Percentiles rank a stretch among this genome's conserved stretches.
phyloP scores from a whole-genome alignment of 2,329 filamentous ascomycete species.

The Xylariales sp. region DNA sequence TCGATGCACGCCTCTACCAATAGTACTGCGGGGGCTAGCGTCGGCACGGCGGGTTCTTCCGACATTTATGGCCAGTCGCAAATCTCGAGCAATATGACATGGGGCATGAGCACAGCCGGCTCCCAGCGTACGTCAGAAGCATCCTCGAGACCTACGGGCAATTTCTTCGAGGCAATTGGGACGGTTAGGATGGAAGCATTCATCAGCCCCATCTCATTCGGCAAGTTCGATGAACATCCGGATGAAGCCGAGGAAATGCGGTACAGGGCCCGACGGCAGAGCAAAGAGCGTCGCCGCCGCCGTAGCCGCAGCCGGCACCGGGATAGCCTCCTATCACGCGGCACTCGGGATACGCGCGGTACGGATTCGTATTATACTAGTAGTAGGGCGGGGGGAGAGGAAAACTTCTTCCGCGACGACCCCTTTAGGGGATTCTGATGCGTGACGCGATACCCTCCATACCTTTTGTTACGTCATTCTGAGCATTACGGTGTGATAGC shows the following conservation, averaged over 20 bases:
- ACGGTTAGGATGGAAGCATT: slow-evolving; percentile 98
- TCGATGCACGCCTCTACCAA: slow-evolving; percentile 62
- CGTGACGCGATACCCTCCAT: not conserved
- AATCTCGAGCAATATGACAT: slow-evolving; percentile 58
- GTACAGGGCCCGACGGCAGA: slow-evolving; percentile 61
- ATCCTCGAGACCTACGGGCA: slow-evolving; percentile 61
- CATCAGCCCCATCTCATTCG: slow-evolving; percentile 72
- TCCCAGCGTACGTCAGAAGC: slow-evolving; percentile 68
- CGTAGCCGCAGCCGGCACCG: slow-evolving; percentile 66
- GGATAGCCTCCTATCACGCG: slow-evolving; percentile 58
- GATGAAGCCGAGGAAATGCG: slow-evolving; percentile 64
- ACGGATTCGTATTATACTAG: slow-evolving; percentile 63
- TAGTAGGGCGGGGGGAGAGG: slow-evolving; percentile 61
- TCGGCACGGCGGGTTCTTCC: slow-evolving; percentile 68
- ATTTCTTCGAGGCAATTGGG: slow-evolving; percentile 88
- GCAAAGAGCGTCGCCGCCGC: slow-evolving; percentile 65
- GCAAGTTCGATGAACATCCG: slow-evolving; percentile 59
- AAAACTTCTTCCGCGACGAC: slow-evolving; percentile 69
- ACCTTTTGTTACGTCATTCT: slow-evolving; percentile 1
- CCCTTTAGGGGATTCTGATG: slow-evolving; percentile 70
- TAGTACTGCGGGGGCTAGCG: slow-evolving; percentile 68
- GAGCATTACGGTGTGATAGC: not conserved
- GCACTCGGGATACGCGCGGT: slow-evolving; percentile 55
- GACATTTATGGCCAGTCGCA: slow-evolving; percentile 68
- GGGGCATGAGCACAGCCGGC: slow-evolving; percentile 57